These are phyloP conservation scores for Actinomucor elegans DNA, from an alignment of 371 early-diverging fungal genomes.

Conservation along the genomic window DNA sequence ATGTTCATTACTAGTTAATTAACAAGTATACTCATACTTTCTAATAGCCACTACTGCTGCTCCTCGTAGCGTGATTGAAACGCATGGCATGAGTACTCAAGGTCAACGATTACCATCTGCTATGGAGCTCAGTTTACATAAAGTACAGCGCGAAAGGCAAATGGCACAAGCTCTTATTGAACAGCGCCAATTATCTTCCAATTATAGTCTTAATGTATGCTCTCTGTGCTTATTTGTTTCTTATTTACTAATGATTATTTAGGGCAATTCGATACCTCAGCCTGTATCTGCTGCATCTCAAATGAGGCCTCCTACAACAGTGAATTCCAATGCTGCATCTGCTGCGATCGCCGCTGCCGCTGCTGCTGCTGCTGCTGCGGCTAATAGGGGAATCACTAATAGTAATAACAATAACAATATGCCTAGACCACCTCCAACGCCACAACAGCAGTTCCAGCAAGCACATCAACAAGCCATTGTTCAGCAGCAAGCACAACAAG, in stretches of 20 bases:
- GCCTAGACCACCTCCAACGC: slow-evolving; percentile 16
- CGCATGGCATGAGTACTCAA: slow-evolving; percentile 42
- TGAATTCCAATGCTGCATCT: slow-evolving; percentile 21
- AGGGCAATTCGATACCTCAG: slow-evolving; percentile 26
- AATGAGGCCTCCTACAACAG: slow-evolving; percentile 19
- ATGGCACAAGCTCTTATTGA: slow-evolving; percentile 67
- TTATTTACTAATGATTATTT: slow-evolving; percentile 6
- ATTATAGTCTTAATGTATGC: slow-evolving; percentile 18
- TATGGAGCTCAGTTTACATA: slow-evolving; percentile 69
- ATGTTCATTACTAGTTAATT: background rate
- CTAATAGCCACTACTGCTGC: background rate
- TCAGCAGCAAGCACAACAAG: slow-evolving; percentile 8
- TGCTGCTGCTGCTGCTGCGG: slow-evolving; percentile 33
- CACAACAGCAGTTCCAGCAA: slow-evolving; percentile 27
- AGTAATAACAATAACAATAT: background rate
- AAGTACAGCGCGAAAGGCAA: slow-evolving; percentile 73
- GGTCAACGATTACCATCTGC: slow-evolving; percentile 65
- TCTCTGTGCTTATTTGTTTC: background rate
- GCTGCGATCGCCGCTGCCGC: slow-evolving; percentile 33
- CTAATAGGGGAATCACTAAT: slow-evolving; percentile 11
- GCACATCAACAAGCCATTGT: slow-evolving; percentile 22
- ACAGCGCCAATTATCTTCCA: slow-evolving; percentile 63
- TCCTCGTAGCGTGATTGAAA: slow-evolving; percentile 48
- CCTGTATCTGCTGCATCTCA: slow-evolving; percentile 29
- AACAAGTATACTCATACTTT: background rate